phyloP scores from a whole-genome alignment of 208 protist genomes.

The Trypanosoma cruzi region DNA sequence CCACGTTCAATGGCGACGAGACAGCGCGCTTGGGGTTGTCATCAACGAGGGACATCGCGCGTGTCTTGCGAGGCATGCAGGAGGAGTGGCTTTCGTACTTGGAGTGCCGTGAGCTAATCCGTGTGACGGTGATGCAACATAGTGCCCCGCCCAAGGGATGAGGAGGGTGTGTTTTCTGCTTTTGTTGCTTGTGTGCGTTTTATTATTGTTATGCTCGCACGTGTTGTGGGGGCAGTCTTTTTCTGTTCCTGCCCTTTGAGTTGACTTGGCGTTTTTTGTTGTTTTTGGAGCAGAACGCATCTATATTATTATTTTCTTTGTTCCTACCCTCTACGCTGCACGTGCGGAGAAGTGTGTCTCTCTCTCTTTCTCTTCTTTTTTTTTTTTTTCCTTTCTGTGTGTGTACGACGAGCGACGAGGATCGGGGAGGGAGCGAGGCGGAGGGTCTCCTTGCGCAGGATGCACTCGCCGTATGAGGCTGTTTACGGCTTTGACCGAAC shows the following conservation, averaged over 20 bases:
- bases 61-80: conserved; percentile 16
- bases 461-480: conserved; percentile 69
- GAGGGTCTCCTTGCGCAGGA: conserved; percentile 1
- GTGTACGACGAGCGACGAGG: not conserved
- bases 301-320: no score
- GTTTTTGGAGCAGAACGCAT: no score
- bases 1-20: not conserved
- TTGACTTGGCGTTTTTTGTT: no score
- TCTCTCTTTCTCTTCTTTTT: not conserved
- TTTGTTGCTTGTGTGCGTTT: not conserved
- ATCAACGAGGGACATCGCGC: conserved; percentile 7
- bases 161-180: conserved; percentile 2
- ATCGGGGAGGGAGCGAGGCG: not conserved
- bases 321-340: not conserved
- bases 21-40: not conserved
- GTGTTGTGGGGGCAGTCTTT: not conserved
- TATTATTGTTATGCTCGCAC: not conserved
- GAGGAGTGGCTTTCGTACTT: conserved; percentile 54
- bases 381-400: not conserved
- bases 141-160: conserved; percentile 68
- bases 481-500: conserved; percentile 78
- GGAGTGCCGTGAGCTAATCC: conserved; percentile 72
- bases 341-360: no score
- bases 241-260: no score
- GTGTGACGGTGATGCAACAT: conserved; percentile 53